These are phyloP conservation scores for Adansonia rubrostipa DNA, from an alignment of 441 rosid genomes.

Conservation along the genomic window DNA sequence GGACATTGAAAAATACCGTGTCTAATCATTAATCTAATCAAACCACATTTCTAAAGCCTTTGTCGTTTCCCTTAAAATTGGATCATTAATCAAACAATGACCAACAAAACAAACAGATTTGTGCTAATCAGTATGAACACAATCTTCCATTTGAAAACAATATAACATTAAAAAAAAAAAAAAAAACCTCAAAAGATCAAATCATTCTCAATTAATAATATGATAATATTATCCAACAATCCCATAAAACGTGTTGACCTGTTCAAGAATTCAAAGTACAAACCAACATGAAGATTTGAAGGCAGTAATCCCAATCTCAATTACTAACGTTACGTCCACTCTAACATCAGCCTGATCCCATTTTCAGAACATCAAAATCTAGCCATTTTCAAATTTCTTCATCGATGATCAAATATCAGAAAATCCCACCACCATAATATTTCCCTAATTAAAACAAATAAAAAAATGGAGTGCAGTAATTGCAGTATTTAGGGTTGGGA, in stretches of 20 bases:
- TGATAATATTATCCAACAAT: background rate
- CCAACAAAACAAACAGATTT: background rate
- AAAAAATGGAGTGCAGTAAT: background rate
- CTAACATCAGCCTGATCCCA: background rate
- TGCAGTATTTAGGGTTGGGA: background rate
- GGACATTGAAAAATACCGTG: background rate
- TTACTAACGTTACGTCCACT: background rate
- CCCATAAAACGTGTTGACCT: background rate
- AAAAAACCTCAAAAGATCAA: background rate
- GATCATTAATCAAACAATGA: background rate
- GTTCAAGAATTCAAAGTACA: background rate
- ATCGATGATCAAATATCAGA: background rate
- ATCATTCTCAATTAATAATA: background rate
- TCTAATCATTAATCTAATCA: background rate
- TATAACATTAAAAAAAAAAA: background rate
- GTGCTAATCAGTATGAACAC: background rate
- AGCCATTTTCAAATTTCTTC: constrained; percentile 3
- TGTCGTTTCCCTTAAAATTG: background rate
- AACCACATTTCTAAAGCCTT: background rate
- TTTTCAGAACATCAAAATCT: background rate
- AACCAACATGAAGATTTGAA: background rate
- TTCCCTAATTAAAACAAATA: background rate
- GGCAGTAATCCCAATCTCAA: background rate
- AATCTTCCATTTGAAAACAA: background rate
- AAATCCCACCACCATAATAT: background rate